phyloP scores from a whole-genome alignment of 257 asterid species.

The Solanum arcanum region DNA sequence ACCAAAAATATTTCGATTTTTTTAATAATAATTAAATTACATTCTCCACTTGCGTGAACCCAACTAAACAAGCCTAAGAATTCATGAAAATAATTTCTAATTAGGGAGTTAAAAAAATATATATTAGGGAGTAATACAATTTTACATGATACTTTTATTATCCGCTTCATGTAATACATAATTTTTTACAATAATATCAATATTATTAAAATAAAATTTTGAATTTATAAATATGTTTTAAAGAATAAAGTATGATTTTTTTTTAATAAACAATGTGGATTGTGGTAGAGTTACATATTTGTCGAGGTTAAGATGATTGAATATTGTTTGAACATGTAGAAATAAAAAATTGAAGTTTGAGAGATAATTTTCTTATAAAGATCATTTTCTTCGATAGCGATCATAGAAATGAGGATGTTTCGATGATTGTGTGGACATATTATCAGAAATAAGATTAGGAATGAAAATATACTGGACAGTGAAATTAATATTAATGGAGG shows the following conservation, averaged over 20 bases:
- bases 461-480: neutral
- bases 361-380: neutral
- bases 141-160: neutral
- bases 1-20: neutral
- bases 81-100: neutral
- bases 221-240: neutral
- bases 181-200: neutral
- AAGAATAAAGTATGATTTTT: neutral
- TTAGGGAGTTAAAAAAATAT: too few relatives aligned
- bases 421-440: neutral
- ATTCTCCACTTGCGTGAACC: neutral
- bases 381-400: rapidly evolving
- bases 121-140: neutral
- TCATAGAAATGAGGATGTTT: neutral
- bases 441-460: neutral
- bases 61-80: neutral
- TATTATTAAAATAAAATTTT: neutral
- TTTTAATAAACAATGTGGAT: neutral
- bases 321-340: neutral
- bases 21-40: neutral
- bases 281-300: neutral
- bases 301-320: neutral
- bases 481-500: neutral
- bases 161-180: neutral
- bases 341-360: neutral